These are phyloP conservation scores for Ophiocordyceps camponoti-leonardi DNA, from an alignment of 2,329 filamentous ascomycete genomes.

Conservation along the genomic window DNA sequence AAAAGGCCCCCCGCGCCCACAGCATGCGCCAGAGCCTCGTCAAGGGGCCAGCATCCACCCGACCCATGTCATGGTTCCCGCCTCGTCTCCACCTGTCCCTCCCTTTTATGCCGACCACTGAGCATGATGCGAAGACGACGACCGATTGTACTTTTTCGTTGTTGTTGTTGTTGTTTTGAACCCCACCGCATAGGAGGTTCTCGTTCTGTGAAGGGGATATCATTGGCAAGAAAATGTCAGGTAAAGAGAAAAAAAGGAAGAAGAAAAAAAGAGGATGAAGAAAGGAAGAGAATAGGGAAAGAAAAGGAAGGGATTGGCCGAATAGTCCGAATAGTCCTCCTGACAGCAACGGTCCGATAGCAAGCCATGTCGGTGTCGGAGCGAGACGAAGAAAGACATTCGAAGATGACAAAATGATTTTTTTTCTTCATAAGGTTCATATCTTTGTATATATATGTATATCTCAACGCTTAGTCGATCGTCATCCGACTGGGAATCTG, in stretches of 20 bases:
- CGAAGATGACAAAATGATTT: slow-evolving; percentile 1
- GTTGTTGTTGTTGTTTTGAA: not conserved
- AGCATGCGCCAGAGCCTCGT: not conserved
- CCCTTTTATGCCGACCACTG: not conserved
- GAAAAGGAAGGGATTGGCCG: not conserved
- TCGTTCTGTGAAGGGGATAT: not conserved
- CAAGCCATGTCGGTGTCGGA: slow-evolving; percentile 2
- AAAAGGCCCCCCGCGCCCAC: not conserved
- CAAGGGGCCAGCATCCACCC: not conserved
- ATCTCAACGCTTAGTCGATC: slow-evolving; percentile 28
- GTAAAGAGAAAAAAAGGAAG: not conserved
- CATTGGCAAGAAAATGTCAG: not conserved
- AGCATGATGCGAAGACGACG: not conserved
- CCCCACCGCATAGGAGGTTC: not conserved
- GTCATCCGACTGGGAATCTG: slow-evolving; percentile 40
- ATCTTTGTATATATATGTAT: slow-evolving; percentile 13
- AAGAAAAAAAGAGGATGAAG: not conserved
- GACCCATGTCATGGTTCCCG: not conserved
- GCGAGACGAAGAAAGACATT: slow-evolving; percentile 1
- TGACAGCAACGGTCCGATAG: not conserved
- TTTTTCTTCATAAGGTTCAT: slow-evolving; percentile 13
- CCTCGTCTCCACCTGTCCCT: not conserved
- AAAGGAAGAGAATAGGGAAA: not conserved
- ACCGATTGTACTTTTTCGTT: not conserved
- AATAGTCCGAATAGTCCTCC: not conserved